phyloP scores from a whole-genome alignment of 805 yeast genomes.

The Saturnispora dispora region DNA sequence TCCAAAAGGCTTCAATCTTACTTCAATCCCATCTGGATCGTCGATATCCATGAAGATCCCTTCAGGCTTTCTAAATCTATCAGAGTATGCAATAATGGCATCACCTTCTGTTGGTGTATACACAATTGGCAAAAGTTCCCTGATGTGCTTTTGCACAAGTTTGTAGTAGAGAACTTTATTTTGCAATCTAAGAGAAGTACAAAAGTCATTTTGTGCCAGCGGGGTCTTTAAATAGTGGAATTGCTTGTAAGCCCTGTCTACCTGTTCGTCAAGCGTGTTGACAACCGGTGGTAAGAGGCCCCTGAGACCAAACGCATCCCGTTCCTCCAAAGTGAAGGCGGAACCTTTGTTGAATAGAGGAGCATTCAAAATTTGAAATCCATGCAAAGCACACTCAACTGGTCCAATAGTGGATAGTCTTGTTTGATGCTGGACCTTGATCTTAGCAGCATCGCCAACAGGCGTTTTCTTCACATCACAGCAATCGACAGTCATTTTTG shows the following conservation, averaged over 20 bases:
- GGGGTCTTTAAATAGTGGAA: constrained; percentile 70
- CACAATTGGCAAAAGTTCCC: constrained; percentile 78
- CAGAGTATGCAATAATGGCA: constrained; percentile 88
- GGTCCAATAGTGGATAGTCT: constrained; percentile 68
- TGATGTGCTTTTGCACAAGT: constrained; percentile 75
- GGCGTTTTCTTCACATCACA: constrained; percentile 40
- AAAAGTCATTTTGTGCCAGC: constrained; percentile 87
- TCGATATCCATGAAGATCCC: constrained; percentile 89
- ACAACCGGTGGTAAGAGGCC: constrained; percentile 83
- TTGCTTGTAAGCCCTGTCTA: constrained; percentile 85
- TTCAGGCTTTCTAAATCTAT: constrained; percentile 88
- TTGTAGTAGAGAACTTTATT: constrained; percentile 87
- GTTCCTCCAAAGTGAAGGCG: constrained; percentile 82
- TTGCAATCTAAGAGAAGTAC: constrained; percentile 85
- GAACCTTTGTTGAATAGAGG: constrained; percentile 91
- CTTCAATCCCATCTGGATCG: constrained; percentile 70
- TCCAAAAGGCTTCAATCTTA: constrained; percentile 69
- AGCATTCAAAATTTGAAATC: constrained; percentile 73
- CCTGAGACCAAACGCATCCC: constrained; percentile 65
- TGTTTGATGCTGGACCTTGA: constrained; percentile 46
- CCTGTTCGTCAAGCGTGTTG: constrained; percentile 81
- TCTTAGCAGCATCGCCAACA: constrained; percentile 51
- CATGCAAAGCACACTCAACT: constrained; percentile 70
- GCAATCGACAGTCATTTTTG: constrained; percentile 9
- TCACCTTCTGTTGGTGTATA: constrained; percentile 95